phyloP scores from a whole-genome alignment of 1,284 basidiomycete species.

The Trametes sp. region DNA sequence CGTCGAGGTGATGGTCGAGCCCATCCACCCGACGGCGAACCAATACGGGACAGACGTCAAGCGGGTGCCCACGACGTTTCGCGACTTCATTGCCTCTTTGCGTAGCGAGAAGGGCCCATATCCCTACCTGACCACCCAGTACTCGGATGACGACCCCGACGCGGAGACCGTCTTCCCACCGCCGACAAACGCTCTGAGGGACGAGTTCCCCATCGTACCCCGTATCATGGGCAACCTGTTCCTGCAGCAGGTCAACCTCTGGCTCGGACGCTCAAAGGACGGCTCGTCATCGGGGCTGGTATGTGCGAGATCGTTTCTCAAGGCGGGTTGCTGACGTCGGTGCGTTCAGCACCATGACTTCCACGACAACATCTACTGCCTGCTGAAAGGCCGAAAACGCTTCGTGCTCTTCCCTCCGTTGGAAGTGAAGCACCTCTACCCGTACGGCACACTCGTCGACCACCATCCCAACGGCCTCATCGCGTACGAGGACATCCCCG shows the following conservation, averaged over 20 bases:
- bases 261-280: conserved; percentile 42
- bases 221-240: conserved; percentile 43
- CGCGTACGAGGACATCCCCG: conserved; percentile 39
- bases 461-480: conserved; percentile 43
- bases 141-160: conserved; percentile 40
- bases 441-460: conserved; percentile 38
- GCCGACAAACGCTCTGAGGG: conserved; percentile 39
- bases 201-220: conserved; percentile 42
- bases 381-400: conserved; percentile 43
- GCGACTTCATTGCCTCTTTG: conserved; percentile 37
- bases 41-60: conserved; percentile 43
- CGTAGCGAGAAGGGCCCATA: conserved; percentile 32
- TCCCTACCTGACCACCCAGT: conserved; percentile 45
- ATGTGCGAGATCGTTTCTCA: conserved; percentile 6
- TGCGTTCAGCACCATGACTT: conserved; percentile 43
- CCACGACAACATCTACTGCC: conserved; percentile 46
- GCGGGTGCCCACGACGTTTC: conserved; percentile 37
- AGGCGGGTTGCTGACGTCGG: background rate
- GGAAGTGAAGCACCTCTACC: conserved; percentile 38
- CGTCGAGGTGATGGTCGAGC: conserved; percentile 40
- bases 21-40: conserved; percentile 38
- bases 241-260: conserved; percentile 45
- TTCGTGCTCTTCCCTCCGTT: conserved; percentile 45
- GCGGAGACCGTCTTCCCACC: conserved; percentile 42
- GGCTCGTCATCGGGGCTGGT: conserved; percentile 44